These are phyloP conservation scores for Cryptosporidium parvum DNA, from an alignment of 169 alveolate species.

Conservation along the genomic window DNA sequence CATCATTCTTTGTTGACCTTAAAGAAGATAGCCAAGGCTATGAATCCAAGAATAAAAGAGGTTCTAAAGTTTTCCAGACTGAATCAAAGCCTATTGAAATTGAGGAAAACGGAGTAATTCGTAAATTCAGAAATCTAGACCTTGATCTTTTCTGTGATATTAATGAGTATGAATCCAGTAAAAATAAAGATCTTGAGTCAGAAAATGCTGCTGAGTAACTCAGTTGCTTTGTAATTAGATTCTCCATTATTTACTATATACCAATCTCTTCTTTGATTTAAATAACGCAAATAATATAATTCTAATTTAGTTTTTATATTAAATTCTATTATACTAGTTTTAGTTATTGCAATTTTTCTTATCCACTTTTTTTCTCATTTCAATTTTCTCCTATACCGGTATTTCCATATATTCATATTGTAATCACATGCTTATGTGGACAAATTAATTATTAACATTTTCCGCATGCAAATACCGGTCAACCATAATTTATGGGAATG, in stretches of 20 bases:
- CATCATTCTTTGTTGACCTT: conserved; percentile 32
- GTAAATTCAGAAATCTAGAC: conserved; percentile 6
- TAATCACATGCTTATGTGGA: neutral
- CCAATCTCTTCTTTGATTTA: neutral
- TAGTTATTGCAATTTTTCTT: neutral
- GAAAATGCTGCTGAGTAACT: neutral
- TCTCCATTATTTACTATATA: neutral
- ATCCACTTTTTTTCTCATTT: no score
- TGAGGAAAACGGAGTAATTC: neutral
- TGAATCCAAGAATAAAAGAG: conserved; percentile 48
- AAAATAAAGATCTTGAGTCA: neutral
- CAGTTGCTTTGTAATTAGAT: neutral
- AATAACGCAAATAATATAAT: neutral
- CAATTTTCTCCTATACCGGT: neutral
- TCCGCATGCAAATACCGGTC: neutral
- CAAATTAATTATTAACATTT: neutral
- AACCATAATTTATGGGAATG: neutral
- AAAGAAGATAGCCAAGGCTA: conserved; percentile 55
- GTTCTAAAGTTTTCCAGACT: conserved; percentile 7
- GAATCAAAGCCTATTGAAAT: neutral
- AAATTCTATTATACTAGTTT: neutral
- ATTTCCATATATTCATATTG: neutral
- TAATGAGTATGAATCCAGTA: conserved; percentile 39
- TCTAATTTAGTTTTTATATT: neutral
- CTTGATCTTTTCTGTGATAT: conserved; percentile 45